Percentiles rank a stretch among this genome's conserved stretches.
Conservation (phyloP, 164 flowering plant species). For the Akebia trifoliata region DNA sequence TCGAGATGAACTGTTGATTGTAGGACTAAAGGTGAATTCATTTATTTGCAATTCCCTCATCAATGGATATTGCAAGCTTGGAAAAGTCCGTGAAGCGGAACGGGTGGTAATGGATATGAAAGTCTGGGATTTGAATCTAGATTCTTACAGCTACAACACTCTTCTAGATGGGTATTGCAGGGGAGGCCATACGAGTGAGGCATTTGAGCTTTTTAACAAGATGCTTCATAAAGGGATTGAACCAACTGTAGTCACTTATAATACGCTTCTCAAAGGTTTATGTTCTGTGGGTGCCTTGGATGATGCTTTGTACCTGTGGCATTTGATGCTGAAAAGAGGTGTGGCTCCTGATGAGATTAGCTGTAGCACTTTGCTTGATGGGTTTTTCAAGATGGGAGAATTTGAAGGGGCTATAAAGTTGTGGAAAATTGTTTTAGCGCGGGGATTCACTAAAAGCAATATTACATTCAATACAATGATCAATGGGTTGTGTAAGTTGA, state of each 20-base stretch:
- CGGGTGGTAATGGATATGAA: constrained; percentile 38
- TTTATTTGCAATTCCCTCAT: constrained; percentile 65
- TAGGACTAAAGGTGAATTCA: constrained; percentile 57
- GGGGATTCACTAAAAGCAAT: constrained; percentile 43
- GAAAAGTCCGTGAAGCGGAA: constrained; percentile 53
- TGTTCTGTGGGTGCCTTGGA: constrained; percentile 38
- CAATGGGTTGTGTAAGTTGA: constrained; percentile 70
- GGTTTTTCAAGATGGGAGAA: constrained; percentile 55
- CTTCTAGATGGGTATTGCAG: constrained; percentile 74
- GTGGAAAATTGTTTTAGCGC: constrained; percentile 57
- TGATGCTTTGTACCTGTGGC: constrained; percentile 68
- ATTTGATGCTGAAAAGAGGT: constrained; percentile 63
- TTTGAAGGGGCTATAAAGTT: constrained; percentile 45
- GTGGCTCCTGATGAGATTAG: constrained; percentile 57
- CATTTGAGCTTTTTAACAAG: constrained; percentile 51
- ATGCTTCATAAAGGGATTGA: constrained; percentile 53
- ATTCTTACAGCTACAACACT: constrained; percentile 63
- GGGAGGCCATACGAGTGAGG: constrained; percentile 36
- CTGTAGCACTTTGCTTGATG: constrained; percentile 68
- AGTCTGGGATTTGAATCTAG: constrained; percentile 55
- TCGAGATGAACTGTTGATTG: constrained; percentile 53
- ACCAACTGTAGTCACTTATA: constrained; percentile 64
- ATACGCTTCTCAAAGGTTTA: constrained; percentile 76
- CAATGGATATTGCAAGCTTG: constrained; percentile 72
- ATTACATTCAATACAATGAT: constrained; percentile 65